Base-by-base conservation (phyloP, 257 asterid genomes). In the Ocimum tenuiflorum region DNA sequence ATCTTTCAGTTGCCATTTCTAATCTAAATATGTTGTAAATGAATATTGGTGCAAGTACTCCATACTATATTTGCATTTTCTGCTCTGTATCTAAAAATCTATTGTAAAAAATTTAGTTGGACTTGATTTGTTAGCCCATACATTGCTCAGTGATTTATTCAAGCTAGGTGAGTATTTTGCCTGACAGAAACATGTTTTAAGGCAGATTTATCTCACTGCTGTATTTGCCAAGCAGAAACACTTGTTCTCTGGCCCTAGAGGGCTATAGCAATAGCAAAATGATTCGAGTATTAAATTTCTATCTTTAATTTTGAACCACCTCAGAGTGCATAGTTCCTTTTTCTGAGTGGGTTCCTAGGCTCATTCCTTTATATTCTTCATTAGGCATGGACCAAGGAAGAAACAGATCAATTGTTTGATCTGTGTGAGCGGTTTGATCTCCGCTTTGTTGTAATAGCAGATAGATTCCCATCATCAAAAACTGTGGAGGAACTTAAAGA, bases 361-460 rank as follows among this genome's bases (percentile, higher is more conserved):
- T 59, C 63, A 47, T 61, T 64, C 41, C 51, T 68, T 41, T 71
- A 22, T 73, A 24, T 54, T 61, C 49, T 77, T 36, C 52, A 19
- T 62, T 75, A 94, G 99, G 76, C 56, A 55, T 94, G 99, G 99
- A 90, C 99, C 57, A 94, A 88, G 87, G 96, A 86, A 76, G 99
- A 90, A 82, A 94, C 99, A 1, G 96, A 88, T 79, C 76, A 81
- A 68, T 75, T 94, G 77, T 94, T 94, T 80, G 97, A 85, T 49
- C 64, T 90, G 78, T 94, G 99, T 63, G 90, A 86, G 77, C 91
- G 78, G 64, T 90, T 84, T 80, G 97, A 94, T 82, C 97, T 94
- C 53, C 96, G 99, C 36, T 94, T 94, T 60, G 38, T 88, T 35
- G 80, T 90, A 68, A 69, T 94, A 64, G 99, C 96, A 50, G 99